Conservation (phyloP, 1,139 yeast genomes). For the Candida sanyaensis region DNA sequence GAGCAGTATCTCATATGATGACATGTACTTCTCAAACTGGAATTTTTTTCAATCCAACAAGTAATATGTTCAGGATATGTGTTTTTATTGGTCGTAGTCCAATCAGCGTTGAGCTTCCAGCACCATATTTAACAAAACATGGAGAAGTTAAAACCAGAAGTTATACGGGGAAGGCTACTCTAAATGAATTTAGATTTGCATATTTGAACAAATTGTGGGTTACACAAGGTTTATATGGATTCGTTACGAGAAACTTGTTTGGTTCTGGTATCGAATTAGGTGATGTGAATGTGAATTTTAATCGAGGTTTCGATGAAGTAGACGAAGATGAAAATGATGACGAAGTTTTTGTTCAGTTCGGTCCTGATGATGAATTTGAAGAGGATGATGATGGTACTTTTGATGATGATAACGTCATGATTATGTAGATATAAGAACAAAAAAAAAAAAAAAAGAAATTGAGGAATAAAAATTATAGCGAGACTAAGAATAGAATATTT, state of each 20-base stretch:
- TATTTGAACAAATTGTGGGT: conserved; percentile 62
- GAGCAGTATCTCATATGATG: conserved; percentile 24
- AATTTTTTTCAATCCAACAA: conserved; percentile 46
- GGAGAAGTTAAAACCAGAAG: conserved; percentile 68
- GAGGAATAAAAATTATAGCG: background rate
- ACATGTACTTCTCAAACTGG: conserved; percentile 33
- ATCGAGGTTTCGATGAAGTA: conserved; percentile 19
- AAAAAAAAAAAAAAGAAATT: no score
- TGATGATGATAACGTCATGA: background rate
- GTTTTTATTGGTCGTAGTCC: conserved; percentile 33
- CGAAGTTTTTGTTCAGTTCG: conserved; percentile 9
- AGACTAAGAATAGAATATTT: no score
- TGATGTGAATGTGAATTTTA: conserved; percentile 13
- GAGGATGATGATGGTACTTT: conserved; percentile 11
- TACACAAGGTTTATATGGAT: conserved; percentile 48
- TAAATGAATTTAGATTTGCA: conserved; percentile 53
- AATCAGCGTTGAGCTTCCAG: conserved; percentile 39
- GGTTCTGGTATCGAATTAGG: conserved; percentile 20
- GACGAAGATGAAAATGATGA: conserved; percentile 18
- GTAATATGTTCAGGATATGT: conserved; percentile 36
- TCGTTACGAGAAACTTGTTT: conserved; percentile 35
- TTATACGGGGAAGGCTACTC: conserved; percentile 53
- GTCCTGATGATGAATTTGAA: no score
- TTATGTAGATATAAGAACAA: background rate
- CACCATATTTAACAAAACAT: conserved; percentile 71